Base-by-base conservation (phyloP, 2,329 filamentous ascomycete genomes). In the Rhynchosporium graminicola region DNA sequence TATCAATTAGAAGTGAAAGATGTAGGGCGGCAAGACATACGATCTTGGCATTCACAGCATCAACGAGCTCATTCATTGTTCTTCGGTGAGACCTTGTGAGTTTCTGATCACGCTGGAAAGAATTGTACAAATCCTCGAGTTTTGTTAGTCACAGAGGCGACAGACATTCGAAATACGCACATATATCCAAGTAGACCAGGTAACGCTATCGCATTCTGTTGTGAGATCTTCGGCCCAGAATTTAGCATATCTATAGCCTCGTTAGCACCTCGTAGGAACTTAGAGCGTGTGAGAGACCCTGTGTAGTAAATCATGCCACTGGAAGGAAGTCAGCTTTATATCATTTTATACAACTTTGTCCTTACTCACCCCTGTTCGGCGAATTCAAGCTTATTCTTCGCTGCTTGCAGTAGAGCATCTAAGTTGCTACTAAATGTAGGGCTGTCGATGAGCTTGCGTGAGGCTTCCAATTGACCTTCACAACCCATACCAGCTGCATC, bases 1-100 rank as follows among this genome's bases (percentile, higher is more conserved):
- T 28, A 10, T 56, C 10, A 56, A 36, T 28, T 10, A 31, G 40
- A 4, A 26, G 29, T 13, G 15, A 20, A 20, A 20, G 20, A 10
- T 56, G 13, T 6, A 56, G 12, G n/a, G 29, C 4, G n/a, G 36
- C n/a, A 13, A 42, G n/a, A 43, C 52, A 6, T 28, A 29, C 52
- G 8, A 56, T 33, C 28, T 56, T 56, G 33, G 10, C 33, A 29
- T 56, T 56, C 36, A 56, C 52, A 28, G 52, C 52, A 56, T 56
- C 52, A 31, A 56, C 52, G 42, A 56, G 52, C 8, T 20, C 36
- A 43, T 56, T 56, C 52, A 56, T 56, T 29, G 10, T 56, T 31
- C 29, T 56, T 28, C 52, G 52, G 28, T 56, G 52, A 36, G n/a
- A 12, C n/a, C 6, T 4, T 26, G 36, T 45, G 4, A 56, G 52